These are phyloP conservation scores for Candida suzukii DNA, from an alignment of 805 yeast genomes.

Conservation along the genomic window DNA sequence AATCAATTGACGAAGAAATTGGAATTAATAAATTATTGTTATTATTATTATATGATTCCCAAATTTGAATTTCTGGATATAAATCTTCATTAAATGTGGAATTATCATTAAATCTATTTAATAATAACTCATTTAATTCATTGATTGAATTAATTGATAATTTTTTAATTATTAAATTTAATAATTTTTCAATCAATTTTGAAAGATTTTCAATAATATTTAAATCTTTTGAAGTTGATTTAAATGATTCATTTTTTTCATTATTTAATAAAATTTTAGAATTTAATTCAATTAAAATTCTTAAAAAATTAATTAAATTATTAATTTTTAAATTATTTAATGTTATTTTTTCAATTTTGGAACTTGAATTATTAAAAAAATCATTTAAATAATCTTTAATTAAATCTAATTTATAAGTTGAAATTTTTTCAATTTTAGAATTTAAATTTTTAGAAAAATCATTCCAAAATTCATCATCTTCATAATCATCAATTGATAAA, in stretches of 20 bases:
- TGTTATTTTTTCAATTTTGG: background rate
- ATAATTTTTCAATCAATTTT: constrained; percentile 8
- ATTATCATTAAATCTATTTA: no score
- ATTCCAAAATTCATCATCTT: constrained; percentile 26
- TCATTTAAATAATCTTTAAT: background rate
- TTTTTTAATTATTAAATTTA: constrained; percentile 5
- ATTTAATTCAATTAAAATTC: constrained; percentile 4
- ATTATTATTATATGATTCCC: background rate
- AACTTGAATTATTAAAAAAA: background rate
- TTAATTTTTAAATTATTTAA: background rate
- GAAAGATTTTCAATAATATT: background rate
- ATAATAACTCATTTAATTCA: constrained; percentile 6
- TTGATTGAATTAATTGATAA: constrained; percentile 5
- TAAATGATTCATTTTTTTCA: background rate
- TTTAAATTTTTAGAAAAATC: background rate
- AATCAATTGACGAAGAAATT: constrained; percentile 16
- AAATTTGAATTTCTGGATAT: background rate
- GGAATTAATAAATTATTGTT: constrained; percentile 10
- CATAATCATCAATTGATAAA: constrained; percentile 28
- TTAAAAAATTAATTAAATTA: constrained; percentile 3
- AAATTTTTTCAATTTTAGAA: background rate
- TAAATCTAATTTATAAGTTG: background rate
- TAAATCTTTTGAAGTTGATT: background rate
- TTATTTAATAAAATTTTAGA: background rate
- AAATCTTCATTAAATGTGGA: background rate